Evolutionary conservation across 164 flowering plant genomes (phyloP).

Genomic region (Euptelea pleiosperma): DNA sequence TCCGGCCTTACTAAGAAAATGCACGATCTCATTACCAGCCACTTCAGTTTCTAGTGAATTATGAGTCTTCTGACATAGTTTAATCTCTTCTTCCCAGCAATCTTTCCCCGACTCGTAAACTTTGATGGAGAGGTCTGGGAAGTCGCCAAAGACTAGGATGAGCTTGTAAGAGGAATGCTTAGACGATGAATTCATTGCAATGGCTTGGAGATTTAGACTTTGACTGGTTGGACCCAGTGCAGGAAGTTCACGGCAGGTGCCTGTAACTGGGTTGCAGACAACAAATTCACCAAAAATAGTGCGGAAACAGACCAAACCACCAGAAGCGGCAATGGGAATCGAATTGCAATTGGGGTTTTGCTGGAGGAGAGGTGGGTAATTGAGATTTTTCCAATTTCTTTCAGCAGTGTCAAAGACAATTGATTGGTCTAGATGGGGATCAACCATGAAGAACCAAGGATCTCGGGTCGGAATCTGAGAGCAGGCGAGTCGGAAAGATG

Average conservation of each 20-base stretch:
- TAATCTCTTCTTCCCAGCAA: conserved; percentile 37
- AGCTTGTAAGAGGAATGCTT: conserved; percentile 38
- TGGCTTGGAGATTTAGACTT: conserved; percentile 41
- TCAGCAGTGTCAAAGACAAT: conserved; percentile 56
- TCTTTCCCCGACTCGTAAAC: conserved; percentile 33
- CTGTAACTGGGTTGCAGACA: conserved; percentile 52
- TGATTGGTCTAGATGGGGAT: conserved; percentile 33
- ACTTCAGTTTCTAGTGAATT: conserved; percentile 14
- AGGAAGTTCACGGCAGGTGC: conserved; percentile 38
- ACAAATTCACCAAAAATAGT: conserved; percentile 31
- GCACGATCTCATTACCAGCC: conserved; percentile 36
- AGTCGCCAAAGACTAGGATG: conserved; percentile 45
- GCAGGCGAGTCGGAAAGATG: conserved; percentile 56
- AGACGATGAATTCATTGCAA: conserved; percentile 42
- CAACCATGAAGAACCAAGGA: conserved; percentile 77
- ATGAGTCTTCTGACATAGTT: conserved; percentile 8
- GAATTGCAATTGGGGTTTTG: conserved; percentile 17
- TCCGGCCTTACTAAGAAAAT: conserved; percentile 62
- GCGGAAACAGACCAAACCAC: conserved; percentile 57
- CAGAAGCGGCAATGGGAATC: conserved; percentile 64
- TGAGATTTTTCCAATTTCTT: conserved; percentile 54
- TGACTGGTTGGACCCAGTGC: conserved; percentile 3
- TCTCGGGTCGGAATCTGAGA: conserved; percentile 48
- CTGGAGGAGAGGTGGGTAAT: conserved; percentile 22
- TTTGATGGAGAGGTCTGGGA: conserved; percentile 37